Evolutionary conservation across 2,329 filamentous ascomycete species (phyloP).

Genomic region (Scytalidium sp.): DNA sequence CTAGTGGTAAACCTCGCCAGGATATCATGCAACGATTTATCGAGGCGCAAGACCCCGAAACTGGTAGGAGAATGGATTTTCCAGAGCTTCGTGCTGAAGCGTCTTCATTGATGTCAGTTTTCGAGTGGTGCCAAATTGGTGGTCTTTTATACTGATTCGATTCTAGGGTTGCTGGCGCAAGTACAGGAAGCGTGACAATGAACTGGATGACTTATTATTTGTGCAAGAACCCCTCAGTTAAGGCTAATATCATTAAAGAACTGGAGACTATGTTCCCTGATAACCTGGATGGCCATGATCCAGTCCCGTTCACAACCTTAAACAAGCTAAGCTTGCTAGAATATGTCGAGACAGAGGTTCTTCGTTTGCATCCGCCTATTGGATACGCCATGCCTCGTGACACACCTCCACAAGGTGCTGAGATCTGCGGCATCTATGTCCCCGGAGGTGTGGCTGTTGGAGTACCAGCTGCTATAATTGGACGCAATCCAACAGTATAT

Average conservation of each 20-base stretch:
- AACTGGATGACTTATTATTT: slow-evolving; percentile 13
- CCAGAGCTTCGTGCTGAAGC: slow-evolving; percentile 10
- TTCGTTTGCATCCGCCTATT: slow-evolving; percentile 11
- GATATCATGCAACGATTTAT: slow-evolving; percentile 16
- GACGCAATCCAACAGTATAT: slow-evolving; percentile 10
- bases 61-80: slow-evolving; percentile 11
- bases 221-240: slow-evolving; percentile 10
- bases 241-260: slow-evolving; percentile 4
- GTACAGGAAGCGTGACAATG: slow-evolving; percentile 11
- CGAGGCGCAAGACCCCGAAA: slow-evolving; percentile 12
- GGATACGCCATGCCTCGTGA: slow-evolving; percentile 12
- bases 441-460: slow-evolving; percentile 11
- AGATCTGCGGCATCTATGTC: slow-evolving; percentile 10
- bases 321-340: slow-evolving; percentile 10
- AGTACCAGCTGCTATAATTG: slow-evolving; percentile 10
- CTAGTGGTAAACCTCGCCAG: slow-evolving; percentile 10
- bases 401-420: slow-evolving; percentile 8
- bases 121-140: too few relatives aligned
- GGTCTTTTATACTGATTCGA: too few relatives aligned
- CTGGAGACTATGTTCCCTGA: slow-evolving; percentile 8
- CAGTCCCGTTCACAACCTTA: slow-evolving; percentile 7
- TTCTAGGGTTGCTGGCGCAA: slow-evolving; percentile 11
- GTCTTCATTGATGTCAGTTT: slow-evolving; percentile 11
- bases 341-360: slow-evolving; percentile 8
- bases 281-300: slow-evolving; percentile 1